Evolutionary conservation across 139 green algal species (phyloP), one percentile per base, ranked within the genome.

Genomic region (Edaphochlamys debaryana): DNA sequence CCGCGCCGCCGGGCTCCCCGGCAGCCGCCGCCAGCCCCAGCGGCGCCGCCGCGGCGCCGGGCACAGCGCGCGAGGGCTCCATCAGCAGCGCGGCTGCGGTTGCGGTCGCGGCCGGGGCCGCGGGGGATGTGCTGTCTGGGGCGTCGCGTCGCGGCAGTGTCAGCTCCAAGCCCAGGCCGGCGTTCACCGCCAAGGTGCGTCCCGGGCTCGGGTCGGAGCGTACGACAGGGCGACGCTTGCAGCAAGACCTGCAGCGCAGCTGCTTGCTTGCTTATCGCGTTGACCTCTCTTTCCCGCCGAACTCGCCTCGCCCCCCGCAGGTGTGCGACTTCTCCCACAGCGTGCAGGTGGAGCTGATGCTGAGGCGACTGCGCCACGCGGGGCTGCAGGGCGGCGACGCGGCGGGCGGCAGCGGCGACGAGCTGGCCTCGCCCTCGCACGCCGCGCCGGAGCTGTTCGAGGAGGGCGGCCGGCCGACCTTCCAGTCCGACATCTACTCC

Each of bases 381-480:
- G 62, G 4, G 36, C 6, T 19, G 5, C 20, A 4, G 6, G 34
- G 7, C 23, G 34, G 11, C 45, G 63, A 15, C 1, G 63, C 8
- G 1, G 66, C 11, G 8, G 66, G 36, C 9, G 32, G 3, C 42
- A 41, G 1, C 34, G 48, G 66, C 27, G 48, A 32, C 5, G 73
- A 80, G 64, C 32, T 67, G 41, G 77, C 64, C 9, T 77, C 66
- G 1, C 50, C 78, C 19, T 66, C 66, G 3, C 66, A 84, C 30
- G 78, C 78, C 8, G 78, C 78, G 42, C 78, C 78, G 19, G 78
- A 84, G 78, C 66, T 84, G 66, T 84, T 84, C 36, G 66, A 77
- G 48, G 58, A 84, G 37, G 64, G 64, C 25, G 48, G 3, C 5
- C 36, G 25, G 37, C 78, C 45, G 22, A 76, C 66, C 4, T 69